Base-by-base conservation (phyloP, 2,329 filamentous ascomycete species). In the Passalora sequoiae region DNA sequence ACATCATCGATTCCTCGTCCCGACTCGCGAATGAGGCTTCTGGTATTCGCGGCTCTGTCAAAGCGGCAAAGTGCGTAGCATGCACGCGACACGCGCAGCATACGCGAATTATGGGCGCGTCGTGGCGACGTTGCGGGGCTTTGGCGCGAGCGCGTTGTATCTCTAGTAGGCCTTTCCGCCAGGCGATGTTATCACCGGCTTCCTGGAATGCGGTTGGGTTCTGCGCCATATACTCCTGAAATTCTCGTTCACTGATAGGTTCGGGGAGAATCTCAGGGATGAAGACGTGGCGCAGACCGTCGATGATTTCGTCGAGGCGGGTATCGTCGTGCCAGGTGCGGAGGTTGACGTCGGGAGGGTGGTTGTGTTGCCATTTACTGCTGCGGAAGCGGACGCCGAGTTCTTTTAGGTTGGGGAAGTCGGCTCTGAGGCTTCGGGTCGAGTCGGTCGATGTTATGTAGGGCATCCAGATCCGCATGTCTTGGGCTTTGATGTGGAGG, bases 391-490 rank as follows among this genome's bases (percentile, higher is more conserved):
- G 48, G 3, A 66, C 51, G 4, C 49, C 48, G 9, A 66, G 47
- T 16, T 58, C 50, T 17, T 51, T 51, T 13, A 66, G 46, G 6
- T 43, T 48, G 1, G 63, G 63, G 32, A 60, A 61, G 44, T 66
- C 64, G 40, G 52, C 48, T 30, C 55, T 54, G 12, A 66, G 51
- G 38, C 60, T 62, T 25, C 63, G 47, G 4, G 46, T 39, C 6
- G 40, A 33, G 24, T 61, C 57, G 4, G 55, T 54, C 19, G 54
- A 58, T 6, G 59, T 64, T 17, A 66, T 50, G 43, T 65, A 66
- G 3, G 55, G 54, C 49, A 64, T 66, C 64, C 64, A 66, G 4
- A 64, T 49, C n/a, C 61, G 51, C 15, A 58, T 60, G 36, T 66
- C 64, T 19, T 47, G 46, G 20, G 58, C 52, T 47, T 60, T 60